These are phyloP conservation scores for Elaeis oleifera DNA, from an alignment of 202 grass and related monocot genomes.

Conservation along the genomic window DNA sequence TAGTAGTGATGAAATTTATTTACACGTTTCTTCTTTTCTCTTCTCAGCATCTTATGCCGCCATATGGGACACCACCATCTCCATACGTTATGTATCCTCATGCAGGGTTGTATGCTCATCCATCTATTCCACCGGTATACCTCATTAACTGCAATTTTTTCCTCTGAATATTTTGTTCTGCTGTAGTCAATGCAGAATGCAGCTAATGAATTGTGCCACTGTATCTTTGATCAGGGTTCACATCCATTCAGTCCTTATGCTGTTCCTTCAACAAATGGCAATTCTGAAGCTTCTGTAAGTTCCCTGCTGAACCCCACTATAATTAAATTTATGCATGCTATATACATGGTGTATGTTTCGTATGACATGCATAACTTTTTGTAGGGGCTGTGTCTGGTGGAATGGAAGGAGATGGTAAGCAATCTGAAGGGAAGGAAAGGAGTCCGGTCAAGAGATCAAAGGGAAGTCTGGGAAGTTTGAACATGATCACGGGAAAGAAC, in stretches of 20 bases:
- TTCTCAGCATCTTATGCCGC: conserved; percentile 37
- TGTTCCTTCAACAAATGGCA: conserved; percentile 35
- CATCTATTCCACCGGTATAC: conserved; percentile 41
- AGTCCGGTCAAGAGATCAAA: conserved; percentile 10
- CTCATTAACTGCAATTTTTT: not conserved
- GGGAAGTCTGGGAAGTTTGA: conserved; percentile 22
- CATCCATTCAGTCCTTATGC: conserved; percentile 33
- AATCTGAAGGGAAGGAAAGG: conserved; percentile 23
- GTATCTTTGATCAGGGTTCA: conserved; percentile 24
- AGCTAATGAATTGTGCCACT: too few species aligned
- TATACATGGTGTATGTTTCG: not conserved
- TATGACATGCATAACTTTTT: not conserved
- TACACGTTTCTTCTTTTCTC: conserved; percentile 5
- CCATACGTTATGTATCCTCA: conserved; percentile 44
- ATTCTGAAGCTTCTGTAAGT: conserved; percentile 35
- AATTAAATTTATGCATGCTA: not conserved
- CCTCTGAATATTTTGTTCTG: not conserved
- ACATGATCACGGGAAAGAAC: conserved; percentile 36
- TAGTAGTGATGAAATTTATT: conserved; percentile 3
- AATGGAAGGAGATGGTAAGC: conserved; percentile 32
- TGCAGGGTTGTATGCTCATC: conserved; percentile 41
- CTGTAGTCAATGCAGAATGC: not conserved
- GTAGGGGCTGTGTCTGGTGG: conserved; percentile 28
- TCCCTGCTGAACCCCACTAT: not conserved
- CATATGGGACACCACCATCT: conserved; percentile 39